Conservation (phyloP, 1,139 yeast genomes). For the Debaryomyces sp. region DNA sequence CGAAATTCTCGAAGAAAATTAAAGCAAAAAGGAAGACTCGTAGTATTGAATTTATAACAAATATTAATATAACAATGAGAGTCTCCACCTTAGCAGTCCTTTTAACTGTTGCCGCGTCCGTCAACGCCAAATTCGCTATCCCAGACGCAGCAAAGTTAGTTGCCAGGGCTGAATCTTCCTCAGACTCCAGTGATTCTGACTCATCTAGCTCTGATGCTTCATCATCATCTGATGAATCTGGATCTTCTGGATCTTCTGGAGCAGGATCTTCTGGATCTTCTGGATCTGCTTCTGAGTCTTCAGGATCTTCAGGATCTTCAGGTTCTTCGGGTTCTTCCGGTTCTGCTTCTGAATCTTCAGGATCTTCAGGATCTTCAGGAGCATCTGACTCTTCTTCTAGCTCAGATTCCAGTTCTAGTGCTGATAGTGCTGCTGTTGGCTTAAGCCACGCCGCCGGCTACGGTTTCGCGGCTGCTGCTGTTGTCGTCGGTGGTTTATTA, state of each 20-base stretch:
- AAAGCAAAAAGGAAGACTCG: background rate
- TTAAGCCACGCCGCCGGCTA: slow-evolving; percentile 16
- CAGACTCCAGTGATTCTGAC: slow-evolving; percentile 11
- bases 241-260: slow-evolving; percentile 9
- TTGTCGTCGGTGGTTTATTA: slow-evolving; percentile 28
- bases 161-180: slow-evolving; percentile 12
- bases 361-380: slow-evolving; percentile 1
- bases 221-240: background rate
- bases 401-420: slow-evolving; percentile 9
- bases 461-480: slow-evolving; percentile 27
- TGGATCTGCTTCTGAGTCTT: background rate
- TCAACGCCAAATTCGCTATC: slow-evolving; percentile 10
- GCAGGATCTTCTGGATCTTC: slow-evolving; percentile 10
- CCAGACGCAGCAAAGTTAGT: slow-evolving; percentile 8
- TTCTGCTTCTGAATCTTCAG: slow-evolving; percentile 11
- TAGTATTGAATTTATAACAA: background rate
- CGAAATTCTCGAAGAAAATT: background rate
- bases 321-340: slow-evolving; percentile 10
- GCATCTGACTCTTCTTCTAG: slow-evolving; percentile 5
- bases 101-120: slow-evolving; percentile 8
- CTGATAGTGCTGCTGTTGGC: slow-evolving; percentile 10
- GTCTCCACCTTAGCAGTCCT: slow-evolving; percentile 8
- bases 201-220: slow-evolving; percentile 7
- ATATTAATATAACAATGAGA: slow-evolving; percentile 6
- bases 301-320: slow-evolving; percentile 9